These are phyloP conservation scores for Fusarium solani-melongenae DNA, from an alignment of 2,329 filamentous ascomycete species.

Conservation along the genomic window DNA sequence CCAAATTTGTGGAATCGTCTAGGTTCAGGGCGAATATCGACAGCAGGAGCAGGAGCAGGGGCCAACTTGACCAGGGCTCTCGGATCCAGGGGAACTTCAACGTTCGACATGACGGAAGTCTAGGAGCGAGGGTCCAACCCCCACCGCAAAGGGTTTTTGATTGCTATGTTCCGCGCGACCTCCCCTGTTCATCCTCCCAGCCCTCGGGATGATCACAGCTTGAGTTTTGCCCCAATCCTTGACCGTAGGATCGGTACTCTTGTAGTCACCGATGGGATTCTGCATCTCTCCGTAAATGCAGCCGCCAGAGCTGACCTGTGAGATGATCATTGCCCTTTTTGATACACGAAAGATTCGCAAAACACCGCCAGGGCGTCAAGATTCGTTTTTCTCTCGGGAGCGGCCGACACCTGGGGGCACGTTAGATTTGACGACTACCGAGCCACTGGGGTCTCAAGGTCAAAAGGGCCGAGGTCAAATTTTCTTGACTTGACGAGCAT, in stretches of 20 bases:
- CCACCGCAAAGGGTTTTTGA: constrained; percentile 2
- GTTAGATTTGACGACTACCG: constrained; percentile 34
- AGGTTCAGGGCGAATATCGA: constrained; percentile 23
- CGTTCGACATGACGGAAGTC: constrained; percentile 4
- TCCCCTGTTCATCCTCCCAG: constrained; percentile 13
- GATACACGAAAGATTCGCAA: constrained; percentile 5
- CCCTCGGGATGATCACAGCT: constrained; percentile 25
- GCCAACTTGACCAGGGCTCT: constrained; percentile 1
- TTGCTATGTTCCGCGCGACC: constrained; percentile 18
- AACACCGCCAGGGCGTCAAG: constrained; percentile 15
- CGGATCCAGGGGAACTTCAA: constrained; percentile 4
- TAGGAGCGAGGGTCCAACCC: constrained; percentile 11
- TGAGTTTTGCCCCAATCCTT: constrained; percentile 31
- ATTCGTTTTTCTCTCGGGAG: constrained; percentile 35
- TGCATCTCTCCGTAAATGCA: constrained; percentile 32
- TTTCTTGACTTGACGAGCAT: neutral
- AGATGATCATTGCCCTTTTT: constrained; percentile 40
- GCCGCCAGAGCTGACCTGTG: constrained; percentile 29
- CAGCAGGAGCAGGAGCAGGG: constrained; percentile 9
- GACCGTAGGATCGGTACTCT: constrained; percentile 38
- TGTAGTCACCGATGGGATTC: constrained; percentile 38
- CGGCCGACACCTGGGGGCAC: constrained; percentile 36
- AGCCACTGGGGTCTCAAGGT: constrained; percentile 8
- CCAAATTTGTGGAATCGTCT: constrained; percentile 4
- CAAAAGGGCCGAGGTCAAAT: constrained; percentile 23